phyloP scores from a whole-genome alignment of 1,284 basidiomycete genomes.

The Xerocomus amazonicus region DNA sequence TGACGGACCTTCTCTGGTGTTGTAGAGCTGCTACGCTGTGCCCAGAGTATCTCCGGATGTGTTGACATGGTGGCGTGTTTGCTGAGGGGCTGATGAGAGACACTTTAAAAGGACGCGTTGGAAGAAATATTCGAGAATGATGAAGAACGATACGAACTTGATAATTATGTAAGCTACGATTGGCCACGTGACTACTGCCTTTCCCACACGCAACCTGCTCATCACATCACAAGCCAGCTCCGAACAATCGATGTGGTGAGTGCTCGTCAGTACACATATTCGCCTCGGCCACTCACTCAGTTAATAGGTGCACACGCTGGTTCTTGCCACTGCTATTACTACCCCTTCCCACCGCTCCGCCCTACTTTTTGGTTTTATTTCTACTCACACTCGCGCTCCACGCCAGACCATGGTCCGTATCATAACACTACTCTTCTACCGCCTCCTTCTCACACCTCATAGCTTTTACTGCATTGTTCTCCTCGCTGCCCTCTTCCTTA shows the following conservation, averaged over 20 bases:
- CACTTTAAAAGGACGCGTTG: slow-evolving; percentile 13
- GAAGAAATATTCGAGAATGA: slow-evolving; percentile 40
- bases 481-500: slow-evolving; percentile 71
- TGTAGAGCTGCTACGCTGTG: slow-evolving; percentile 74
- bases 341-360: slow-evolving; percentile 73
- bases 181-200: slow-evolving; percentile 35
- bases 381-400: slow-evolving; percentile 71
- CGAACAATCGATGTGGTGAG: slow-evolving; percentile 19
- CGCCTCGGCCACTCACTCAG: not conserved
- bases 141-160: slow-evolving; percentile 32
- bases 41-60: slow-evolving; percentile 90
- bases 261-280: slow-evolving; percentile 3
- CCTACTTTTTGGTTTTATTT: slow-evolving; percentile 71
- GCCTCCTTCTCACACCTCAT: slow-evolving; percentile 9
- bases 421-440: not conserved
- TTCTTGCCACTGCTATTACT: slow-evolving; percentile 72
- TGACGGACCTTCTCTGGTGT: slow-evolving; percentile 63
- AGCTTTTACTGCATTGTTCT: slow-evolving; percentile 83
- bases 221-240: no score
- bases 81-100: slow-evolving; percentile 1
- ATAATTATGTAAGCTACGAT: slow-evolving; percentile 13
- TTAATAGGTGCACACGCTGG: slow-evolving; percentile 73
- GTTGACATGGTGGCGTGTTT: slow-evolving; percentile 40
- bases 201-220: not conserved
- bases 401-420: slow-evolving; percentile 71